Percentiles rank a stretch among this genome's conserved stretches.
Conservation (phyloP, 2,329 filamentous ascomycete genomes). For the Tolypocladium amazonense region DNA sequence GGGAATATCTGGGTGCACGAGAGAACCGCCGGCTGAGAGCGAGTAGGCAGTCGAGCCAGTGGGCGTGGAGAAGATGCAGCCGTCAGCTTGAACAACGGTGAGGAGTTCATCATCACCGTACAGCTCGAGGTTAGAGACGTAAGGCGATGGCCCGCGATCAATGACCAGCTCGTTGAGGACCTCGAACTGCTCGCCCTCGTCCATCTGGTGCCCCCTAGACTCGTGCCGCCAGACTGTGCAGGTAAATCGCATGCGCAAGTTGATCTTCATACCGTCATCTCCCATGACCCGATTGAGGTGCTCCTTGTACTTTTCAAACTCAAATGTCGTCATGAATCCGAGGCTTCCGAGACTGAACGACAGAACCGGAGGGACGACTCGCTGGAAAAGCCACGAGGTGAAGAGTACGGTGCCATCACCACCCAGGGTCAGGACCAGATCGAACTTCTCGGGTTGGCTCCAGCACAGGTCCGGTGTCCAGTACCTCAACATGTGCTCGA, state of each 20-base stretch:
- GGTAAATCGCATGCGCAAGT: constrained; percentile 96
- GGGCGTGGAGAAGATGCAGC: constrained; percentile 94
- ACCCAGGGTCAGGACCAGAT: constrained; percentile 80
- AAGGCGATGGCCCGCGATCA: constrained; percentile 90
- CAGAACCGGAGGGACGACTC: constrained; percentile 73
- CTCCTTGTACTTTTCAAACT: constrained; percentile 78
- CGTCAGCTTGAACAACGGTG: constrained; percentile 92
- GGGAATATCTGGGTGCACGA: constrained; percentile 94
- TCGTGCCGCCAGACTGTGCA: constrained; percentile 86
- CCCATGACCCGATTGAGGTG: constrained; percentile 88
- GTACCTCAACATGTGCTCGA: constrained; percentile 77
- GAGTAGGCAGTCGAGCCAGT: constrained; percentile 95
- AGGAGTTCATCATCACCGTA: constrained; percentile 93
- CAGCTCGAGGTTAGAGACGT: constrained; percentile 92
- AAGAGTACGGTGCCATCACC: constrained; percentile 82
- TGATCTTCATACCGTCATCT: constrained; percentile 90
- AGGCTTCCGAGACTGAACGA: constrained; percentile 78
- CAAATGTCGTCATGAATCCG: constrained; percentile 81
- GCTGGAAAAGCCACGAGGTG: constrained; percentile 87
- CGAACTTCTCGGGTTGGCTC: constrained; percentile 87
- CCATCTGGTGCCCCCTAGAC: constrained; percentile 48
- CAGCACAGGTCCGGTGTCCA: constrained; percentile 97
- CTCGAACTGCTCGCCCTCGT: constrained; percentile 93
- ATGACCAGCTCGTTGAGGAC: constrained; percentile 98
- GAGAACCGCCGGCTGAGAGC: constrained; percentile 84